Evolutionary conservation across 2,329 filamentous ascomycete species (phyloP), one percentile per base, ranked within the genome.

Genomic region (Corniculantispora saksenae): DNA sequence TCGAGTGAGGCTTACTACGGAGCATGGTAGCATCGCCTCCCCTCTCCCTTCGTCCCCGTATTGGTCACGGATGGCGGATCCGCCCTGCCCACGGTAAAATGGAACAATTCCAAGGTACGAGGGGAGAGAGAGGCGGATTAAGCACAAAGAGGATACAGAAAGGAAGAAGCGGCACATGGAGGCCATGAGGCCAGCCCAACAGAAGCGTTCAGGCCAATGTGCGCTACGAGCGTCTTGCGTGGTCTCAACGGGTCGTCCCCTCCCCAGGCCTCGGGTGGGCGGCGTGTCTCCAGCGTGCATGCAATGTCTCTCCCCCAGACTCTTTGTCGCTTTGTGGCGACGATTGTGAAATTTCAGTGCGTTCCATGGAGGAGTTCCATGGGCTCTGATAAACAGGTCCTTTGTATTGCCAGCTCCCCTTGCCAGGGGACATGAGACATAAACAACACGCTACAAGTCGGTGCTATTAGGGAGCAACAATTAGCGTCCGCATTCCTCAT

Each of bases 181-280:
- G n/a, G 50, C 60, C 59, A 62, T 62, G 59, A 45, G 59, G 59
- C 43, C 25, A 54, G 48, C 59, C 59, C 50, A 61, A 21, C 21
- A 23, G 17, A 4, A 17, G 48, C 35, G 35, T 9, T 6, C 43
- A 19, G 43, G 17, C 43, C n/a, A 21, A 47, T 9, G 8, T 21
- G 43, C 13, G 43, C 35, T 38, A 38, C 35, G 35, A 38, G 35
- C 35, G 35, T 38, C 35, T 38, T 38, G 35, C 35, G 35, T 38
- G 35, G n/a, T n/a, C n/a, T 13, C 35, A 38, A 38, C 35, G 35
- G 35, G n/a, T n/a, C n/a, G n/a, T n/a, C 54, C 7, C 10, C 17
- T 19, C 19, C 19, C 47, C 35, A 38, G n/a, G n/a, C n/a, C n/a
- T n/a, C n/a, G n/a, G n/a, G n/a, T n/a, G n/a, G 35, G 35, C 35